phyloP scores from a whole-genome alignment of 352 stramenopile species.

The Globisporangium yorkense region DNA sequence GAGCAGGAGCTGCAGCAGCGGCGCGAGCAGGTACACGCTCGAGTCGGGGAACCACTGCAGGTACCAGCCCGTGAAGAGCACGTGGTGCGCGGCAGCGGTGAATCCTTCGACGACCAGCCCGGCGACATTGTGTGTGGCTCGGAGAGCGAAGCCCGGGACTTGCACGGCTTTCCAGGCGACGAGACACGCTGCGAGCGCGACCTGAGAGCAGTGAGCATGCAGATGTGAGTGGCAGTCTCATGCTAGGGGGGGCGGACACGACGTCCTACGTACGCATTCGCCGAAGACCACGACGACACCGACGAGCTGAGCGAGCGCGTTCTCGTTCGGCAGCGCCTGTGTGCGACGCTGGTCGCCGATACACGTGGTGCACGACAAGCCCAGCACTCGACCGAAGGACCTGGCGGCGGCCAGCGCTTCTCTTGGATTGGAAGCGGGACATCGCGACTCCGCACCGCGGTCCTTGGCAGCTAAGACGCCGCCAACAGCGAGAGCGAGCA shows the following conservation, averaged over 20 bases:
- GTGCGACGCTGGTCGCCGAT: neutral
- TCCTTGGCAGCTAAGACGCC: no score
- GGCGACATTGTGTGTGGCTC: conserved; percentile 1
- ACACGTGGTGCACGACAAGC: no score
- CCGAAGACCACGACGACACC: conserved; percentile 8
- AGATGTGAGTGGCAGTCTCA: neutral
- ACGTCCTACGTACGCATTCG: conserved; percentile 14
- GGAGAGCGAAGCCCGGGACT: conserved; percentile 3
- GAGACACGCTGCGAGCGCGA: conserved; percentile 1
- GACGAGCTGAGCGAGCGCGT: conserved; percentile 4
- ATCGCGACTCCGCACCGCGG: no score
- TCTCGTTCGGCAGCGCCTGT: neutral
- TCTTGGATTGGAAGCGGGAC: no score
- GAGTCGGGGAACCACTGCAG: conserved; percentile 6
- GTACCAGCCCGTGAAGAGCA: conserved; percentile 7
- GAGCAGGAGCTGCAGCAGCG: conserved; percentile 11
- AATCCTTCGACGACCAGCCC: conserved; percentile 1
- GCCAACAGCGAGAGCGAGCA: neutral
- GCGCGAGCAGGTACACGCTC: conserved; percentile 6
- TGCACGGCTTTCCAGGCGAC: conserved; percentile 6
- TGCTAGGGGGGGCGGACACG: no score
- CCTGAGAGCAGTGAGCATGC: neutral
- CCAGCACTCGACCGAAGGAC: no score
- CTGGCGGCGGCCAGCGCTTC: no score
- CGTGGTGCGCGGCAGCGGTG: conserved; percentile 3